A percentile compares a stretch with the other conserved stretches of the same genome.
Evolutionary conservation across 768 basidiomycete genomes (phyloP).

Genomic region (Amanita inopinata): DNA sequence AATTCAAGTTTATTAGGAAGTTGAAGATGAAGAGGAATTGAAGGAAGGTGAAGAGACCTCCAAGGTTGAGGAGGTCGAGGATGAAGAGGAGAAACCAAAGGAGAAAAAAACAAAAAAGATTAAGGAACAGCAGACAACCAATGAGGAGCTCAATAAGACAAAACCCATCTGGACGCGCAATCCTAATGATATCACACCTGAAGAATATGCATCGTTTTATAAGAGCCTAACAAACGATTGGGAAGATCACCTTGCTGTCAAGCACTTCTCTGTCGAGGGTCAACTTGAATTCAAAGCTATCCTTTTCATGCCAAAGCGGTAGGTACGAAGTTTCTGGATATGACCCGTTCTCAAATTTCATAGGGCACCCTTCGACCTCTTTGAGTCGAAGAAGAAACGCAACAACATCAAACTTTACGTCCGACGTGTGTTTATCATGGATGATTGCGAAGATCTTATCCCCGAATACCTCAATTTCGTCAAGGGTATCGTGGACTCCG

Average conservation of each 20-base stretch:
- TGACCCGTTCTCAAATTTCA: conserved; percentile 4
- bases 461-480: conserved; percentile 99
- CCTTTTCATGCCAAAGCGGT: conserved; percentile 95
- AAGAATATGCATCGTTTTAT: conserved; percentile 97
- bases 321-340: conserved; percentile 15
- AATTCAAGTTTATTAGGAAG: conserved; percentile 44
- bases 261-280: conserved; percentile 99
- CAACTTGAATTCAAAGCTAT: conserved; percentile 99
- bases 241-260: conserved; percentile 99
- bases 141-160: conserved; percentile 99
- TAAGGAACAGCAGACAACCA: conserved; percentile 78
- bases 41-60: conserved; percentile 66
- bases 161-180: conserved; percentile 99
- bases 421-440: conserved; percentile 99
- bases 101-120: conserved; percentile 92
- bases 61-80: conserved; percentile 78
- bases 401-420: conserved; percentile 99
- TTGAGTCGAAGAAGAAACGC: conserved; percentile 99
- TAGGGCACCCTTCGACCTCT: conserved; percentile 97
- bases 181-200: conserved; percentile 83
- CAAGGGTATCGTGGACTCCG: conserved; percentile 99
- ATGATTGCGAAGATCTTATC: conserved; percentile 98
- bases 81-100: conserved; percentile 77
- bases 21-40: conserved; percentile 75
- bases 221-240: conserved; percentile 99